A percentile compares a stretch with the other conserved stretches of the same genome.
phyloP scores from a whole-genome alignment of 768 basidiomycete species.

The Strobilomyces echinocephalus region DNA sequence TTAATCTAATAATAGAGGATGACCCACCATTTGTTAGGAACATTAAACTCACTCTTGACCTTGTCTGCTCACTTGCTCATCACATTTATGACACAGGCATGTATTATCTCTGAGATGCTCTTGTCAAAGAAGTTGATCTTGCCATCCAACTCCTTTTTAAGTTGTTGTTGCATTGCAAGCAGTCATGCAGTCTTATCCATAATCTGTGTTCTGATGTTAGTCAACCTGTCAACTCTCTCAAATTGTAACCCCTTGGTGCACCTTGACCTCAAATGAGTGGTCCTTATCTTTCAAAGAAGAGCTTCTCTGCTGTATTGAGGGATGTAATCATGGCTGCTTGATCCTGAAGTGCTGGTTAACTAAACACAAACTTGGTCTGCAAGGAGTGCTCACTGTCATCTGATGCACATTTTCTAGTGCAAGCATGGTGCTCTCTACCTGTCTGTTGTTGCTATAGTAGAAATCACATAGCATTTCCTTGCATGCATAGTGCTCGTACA shows the following conservation, averaged over 20 bases:
- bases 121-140: slow-evolving; percentile 77
- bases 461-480: slow-evolving; percentile 91
- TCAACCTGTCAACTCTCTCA: background rate
- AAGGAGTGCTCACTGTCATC: slow-evolving; percentile 47
- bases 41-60: slow-evolving; percentile 83
- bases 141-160: slow-evolving; percentile 83
- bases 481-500: slow-evolving; percentile 75
- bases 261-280: slow-evolving; percentile 85
- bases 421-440: slow-evolving; percentile 86
- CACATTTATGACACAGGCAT: slow-evolving; percentile 71
- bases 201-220: slow-evolving; percentile 51
- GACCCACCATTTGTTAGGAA: slow-evolving; percentile 86
- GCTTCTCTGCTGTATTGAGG: slow-evolving; percentile 82
- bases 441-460: slow-evolving; percentile 95
- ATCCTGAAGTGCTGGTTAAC: slow-evolving; percentile 48
- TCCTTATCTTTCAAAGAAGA: slow-evolving; percentile 96
- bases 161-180: slow-evolving; percentile 75
- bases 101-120: slow-evolving; percentile 84
- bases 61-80: slow-evolving; percentile 88
- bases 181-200: slow-evolving; percentile 80
- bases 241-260: slow-evolving; percentile 21
- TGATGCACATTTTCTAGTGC: slow-evolving; percentile 75
- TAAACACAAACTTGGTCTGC: background rate
- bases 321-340: slow-evolving; percentile 62
- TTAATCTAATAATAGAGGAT: too few species aligned